Evolutionary conservation across 2,329 filamentous ascomycete genomes (phyloP), one percentile per base, ranked within the genome.

Genomic region (Xylaria sp.): DNA sequence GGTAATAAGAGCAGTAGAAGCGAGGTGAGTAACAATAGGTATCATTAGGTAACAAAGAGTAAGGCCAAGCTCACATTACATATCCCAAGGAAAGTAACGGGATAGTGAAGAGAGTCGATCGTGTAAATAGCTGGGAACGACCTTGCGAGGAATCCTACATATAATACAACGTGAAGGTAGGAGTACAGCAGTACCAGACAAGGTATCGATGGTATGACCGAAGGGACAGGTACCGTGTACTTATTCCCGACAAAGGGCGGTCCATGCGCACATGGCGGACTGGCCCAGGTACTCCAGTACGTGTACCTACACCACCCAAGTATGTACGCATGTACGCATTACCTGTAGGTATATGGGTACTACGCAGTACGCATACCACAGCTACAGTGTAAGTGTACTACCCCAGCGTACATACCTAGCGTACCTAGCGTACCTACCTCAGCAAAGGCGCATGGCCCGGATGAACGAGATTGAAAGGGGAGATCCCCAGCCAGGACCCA

Each of bases 101-200:
- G 56, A 65, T 61, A 56, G 56, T 51, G 50, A 67, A 59, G 61
- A 64, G 59, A 65, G 38, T 39, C 55, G 47, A 44, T 57, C 33
- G 64, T 60, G 49, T 22, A 45, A 56, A 25, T 39, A 27, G 55
- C 47, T 17, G 55, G 63, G 64, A 49, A 61, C 51, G 53, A 64
- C 60, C 50, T 61, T 50, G 67, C 64, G 67, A 69, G 67, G 67
- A 69, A 69, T 57, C 27, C 59, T 63, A 63, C 60, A 69, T 63
- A 69, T 69, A 66, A 61, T 53, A 68, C 17, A 17, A 44, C 20
- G n/a, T 54, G 54, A 33, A 17, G 27, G 36, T 33, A 45, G 36
- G 25, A 22, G 33, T 27, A 29, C 45, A 49, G 45, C 45, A 49
- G 61, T 44, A 57, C 65, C 29, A 25, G 57, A 59, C 54, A 38